phyloP scores from a whole-genome alignment of 1,139 yeast genomes.

The Debaryomyces sp. region DNA sequence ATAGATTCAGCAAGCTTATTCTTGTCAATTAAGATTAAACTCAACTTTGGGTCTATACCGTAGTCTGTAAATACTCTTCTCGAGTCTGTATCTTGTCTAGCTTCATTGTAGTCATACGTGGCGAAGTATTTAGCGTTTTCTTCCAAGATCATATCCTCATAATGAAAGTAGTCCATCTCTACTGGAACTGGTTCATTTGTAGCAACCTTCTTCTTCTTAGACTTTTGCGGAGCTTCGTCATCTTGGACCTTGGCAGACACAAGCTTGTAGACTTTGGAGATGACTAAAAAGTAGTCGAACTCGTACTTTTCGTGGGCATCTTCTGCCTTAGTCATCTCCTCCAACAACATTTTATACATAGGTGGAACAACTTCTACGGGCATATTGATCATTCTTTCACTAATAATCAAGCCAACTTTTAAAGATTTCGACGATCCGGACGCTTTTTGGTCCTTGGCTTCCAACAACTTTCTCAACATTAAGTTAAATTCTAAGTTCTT shows the following conservation, averaged over 20 bases:
- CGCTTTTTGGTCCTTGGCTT: constrained; percentile 32
- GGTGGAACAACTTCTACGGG: constrained; percentile 97
- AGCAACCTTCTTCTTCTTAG: constrained; percentile 33
- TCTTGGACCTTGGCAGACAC: constrained; percentile 66
- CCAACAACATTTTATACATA: constrained; percentile 78
- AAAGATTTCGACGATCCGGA: constrained; percentile 29
- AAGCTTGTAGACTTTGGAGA: constrained; percentile 79
- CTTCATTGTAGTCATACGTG: constrained; percentile 52
- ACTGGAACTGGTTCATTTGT: constrained; percentile 18
- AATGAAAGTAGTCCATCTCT: constrained; percentile 76
- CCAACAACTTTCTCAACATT: constrained; percentile 61
- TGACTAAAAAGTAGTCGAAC: constrained; percentile 72
- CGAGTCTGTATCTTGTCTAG: constrained; percentile 67
- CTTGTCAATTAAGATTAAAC: constrained; percentile 65
- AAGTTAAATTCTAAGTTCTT: constrained; percentile 63
- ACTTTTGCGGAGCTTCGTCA: constrained; percentile 41
- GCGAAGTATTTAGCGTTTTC: constrained; percentile 58
- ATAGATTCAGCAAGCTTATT: constrained; percentile 60
- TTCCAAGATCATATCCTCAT: constrained; percentile 82
- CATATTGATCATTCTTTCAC: constrained; percentile 94
- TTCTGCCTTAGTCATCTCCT: constrained; percentile 67
- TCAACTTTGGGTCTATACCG: constrained; percentile 82
- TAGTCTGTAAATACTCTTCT: constrained; percentile 73
- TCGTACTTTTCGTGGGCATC: constrained; percentile 60
- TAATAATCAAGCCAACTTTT: constrained; percentile 70